phyloP scores from a whole-genome alignment of 2,329 filamentous ascomycete genomes.

The Pezicula neosporulosa region DNA sequence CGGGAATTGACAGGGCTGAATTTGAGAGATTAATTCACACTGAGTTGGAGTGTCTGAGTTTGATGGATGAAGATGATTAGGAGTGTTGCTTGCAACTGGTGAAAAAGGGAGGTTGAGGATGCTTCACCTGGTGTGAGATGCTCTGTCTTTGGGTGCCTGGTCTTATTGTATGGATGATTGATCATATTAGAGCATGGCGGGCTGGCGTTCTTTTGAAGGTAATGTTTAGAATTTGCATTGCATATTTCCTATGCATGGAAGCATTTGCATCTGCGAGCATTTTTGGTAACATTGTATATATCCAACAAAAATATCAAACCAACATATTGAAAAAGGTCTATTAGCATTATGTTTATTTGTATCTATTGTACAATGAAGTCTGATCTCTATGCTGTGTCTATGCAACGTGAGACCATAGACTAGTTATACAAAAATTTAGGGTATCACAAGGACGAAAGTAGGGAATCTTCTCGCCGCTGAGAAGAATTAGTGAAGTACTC shows the following conservation, averaged over 20 bases:
- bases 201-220: background rate
- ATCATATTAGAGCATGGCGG: background rate
- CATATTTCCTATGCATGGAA: background rate
- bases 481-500: too few relatives aligned
- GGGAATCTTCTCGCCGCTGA: too few relatives aligned
- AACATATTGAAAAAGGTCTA: too few relatives aligned
- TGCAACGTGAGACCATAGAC: background rate
- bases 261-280: background rate
- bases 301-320: too few relatives aligned
- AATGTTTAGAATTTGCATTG: background rate
- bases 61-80: conserved; percentile 55
- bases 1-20: conserved; percentile 71
- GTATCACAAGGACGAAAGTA: too few relatives aligned
- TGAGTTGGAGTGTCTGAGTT: conserved; percentile 66
- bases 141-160: too few relatives aligned
- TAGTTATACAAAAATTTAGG: background rate
- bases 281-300: background rate
- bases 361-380: too few relatives aligned
- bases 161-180: too few relatives aligned
- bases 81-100: too few relatives aligned
- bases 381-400: too few relatives aligned
- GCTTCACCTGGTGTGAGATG: background rate
- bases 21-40: conserved; percentile 70
- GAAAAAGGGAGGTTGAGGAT: background rate
- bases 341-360: too few relatives aligned